Conservation (phyloP, 2,329 filamentous ascomycete genomes). For the Beauveria brongniartii region DNA sequence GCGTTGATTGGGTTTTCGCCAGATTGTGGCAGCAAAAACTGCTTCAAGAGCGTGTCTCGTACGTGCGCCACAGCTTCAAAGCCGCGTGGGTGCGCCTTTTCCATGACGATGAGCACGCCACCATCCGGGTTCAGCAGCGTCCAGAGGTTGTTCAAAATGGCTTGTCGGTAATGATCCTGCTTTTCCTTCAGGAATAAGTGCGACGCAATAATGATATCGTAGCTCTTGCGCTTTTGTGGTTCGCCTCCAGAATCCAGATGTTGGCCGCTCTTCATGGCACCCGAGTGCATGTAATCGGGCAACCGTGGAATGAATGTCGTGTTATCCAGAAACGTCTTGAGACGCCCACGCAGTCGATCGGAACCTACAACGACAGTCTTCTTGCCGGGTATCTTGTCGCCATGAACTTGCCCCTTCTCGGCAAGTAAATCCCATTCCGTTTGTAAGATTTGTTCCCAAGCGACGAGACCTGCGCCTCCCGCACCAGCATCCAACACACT, state of each 20-base stretch:
- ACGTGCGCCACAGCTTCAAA: constrained; percentile 89
- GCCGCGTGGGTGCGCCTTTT: constrained; percentile 84
- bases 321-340: constrained; percentile 71
- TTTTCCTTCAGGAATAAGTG: constrained; percentile 71
- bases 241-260: constrained; percentile 50
- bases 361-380: constrained; percentile 76
- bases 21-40: constrained; percentile 52
- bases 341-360: constrained; percentile 63
- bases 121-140: constrained; percentile 73
- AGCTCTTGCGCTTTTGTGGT: constrained; percentile 62
- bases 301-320: constrained; percentile 87
- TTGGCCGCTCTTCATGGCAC: constrained; percentile 44
- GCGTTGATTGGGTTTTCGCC: constrained; percentile 26
- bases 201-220: constrained; percentile 83
- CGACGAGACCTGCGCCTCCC: constrained; percentile 63
- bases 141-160: constrained; percentile 84
- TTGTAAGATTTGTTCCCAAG: constrained; percentile 69
- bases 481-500: constrained; percentile 67
- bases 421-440: constrained; percentile 73
- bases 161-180: constrained; percentile 68
- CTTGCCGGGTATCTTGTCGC: constrained; percentile 52
- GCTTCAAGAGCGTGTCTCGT: constrained; percentile 67
- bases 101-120: constrained; percentile 77
- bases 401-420: constrained; percentile 36
- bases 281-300: constrained; percentile 72